These are phyloP conservation scores for Graphilbum fragrans DNA, from an alignment of 2,329 filamentous ascomycete species.

Conservation along the genomic window DNA sequence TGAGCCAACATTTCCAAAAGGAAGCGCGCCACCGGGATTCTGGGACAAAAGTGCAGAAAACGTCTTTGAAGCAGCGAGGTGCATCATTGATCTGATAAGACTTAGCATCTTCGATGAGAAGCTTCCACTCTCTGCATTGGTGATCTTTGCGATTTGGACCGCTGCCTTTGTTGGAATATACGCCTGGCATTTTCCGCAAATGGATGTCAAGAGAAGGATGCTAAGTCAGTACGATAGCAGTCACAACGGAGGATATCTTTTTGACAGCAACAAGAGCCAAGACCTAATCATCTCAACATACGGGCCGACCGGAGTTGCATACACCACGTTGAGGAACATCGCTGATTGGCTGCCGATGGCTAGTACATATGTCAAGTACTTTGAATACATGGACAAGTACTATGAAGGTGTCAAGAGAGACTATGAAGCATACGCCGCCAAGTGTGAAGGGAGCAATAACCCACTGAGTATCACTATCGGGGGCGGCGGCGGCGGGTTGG, in stretches of 20 bases:
- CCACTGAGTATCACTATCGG: constrained; percentile 27
- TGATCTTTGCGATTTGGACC: constrained; percentile 55
- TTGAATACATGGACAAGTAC: constrained; percentile 40
- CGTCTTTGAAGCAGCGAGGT: constrained; percentile 49
- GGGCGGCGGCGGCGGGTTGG: constrained; percentile 35
- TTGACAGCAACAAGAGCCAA: constrained; percentile 3
- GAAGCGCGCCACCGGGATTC: constrained; percentile 38
- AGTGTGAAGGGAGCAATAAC: constrained; percentile 10
- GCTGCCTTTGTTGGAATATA: constrained; percentile 56
- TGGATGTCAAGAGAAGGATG: constrained; percentile 50
- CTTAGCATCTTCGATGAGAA: constrained; percentile 44
- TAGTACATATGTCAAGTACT: constrained; percentile 39
- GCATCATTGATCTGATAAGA: constrained; percentile 52
- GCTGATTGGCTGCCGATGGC: constrained; percentile 42
- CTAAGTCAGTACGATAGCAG: constrained; percentile 14
- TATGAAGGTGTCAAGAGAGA: constrained; percentile 39
- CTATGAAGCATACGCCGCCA: constrained; percentile 21
- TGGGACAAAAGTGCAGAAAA: constrained; percentile 51
- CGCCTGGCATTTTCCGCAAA: constrained; percentile 52
- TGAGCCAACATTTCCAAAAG: constrained; percentile 37
- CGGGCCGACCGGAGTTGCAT: constrained; percentile 33
- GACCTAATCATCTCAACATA: constrained; percentile 19
- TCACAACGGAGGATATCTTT: neutral
- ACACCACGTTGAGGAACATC: constrained; percentile 39
- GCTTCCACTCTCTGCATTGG: constrained; percentile 54